Evolutionary conservation across 148 eudicot species (phyloP).

Genomic region (Spergularia bocconei): DNA sequence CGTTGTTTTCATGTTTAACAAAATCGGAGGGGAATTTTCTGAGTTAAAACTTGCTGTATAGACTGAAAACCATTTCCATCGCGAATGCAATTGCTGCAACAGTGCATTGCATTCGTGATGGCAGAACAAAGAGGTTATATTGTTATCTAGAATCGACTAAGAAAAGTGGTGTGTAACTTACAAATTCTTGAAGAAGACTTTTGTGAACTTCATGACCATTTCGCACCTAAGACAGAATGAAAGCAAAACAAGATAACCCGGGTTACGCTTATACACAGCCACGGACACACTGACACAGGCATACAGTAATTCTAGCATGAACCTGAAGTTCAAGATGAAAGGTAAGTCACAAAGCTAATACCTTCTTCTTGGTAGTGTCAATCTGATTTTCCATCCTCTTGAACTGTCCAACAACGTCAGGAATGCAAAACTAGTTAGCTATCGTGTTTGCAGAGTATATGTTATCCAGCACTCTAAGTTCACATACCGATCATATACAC

Average conservation of each 20-base stretch:
- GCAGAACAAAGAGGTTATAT: no score
- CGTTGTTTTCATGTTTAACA: no score
- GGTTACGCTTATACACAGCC: background rate
- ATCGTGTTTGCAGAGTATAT: background rate
- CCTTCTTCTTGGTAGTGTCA: conserved; percentile 75
- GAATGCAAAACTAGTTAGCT: background rate
- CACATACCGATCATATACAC: no score
- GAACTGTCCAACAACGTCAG: conserved; percentile 36
- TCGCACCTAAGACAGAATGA: conserved; percentile 41
- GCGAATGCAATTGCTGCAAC: no score
- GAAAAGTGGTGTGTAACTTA: conserved; percentile 30
- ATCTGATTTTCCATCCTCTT: conserved; percentile 43
- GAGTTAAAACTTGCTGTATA: no score
- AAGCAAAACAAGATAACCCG: background rate
- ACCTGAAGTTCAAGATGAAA: background rate
- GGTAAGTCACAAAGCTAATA: conserved; percentile 16
- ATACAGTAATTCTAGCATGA: background rate
- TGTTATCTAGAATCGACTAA: background rate
- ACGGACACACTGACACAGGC: background rate
- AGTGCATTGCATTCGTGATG: no score
- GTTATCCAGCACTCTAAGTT: no score
- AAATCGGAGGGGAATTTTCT: no score
- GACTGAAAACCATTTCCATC: no score
- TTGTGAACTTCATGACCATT: conserved; percentile 52
- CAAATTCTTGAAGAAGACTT: conserved; percentile 54